Evolutionary conservation across 2,329 filamentous ascomycete species (phyloP).

Genomic region (Davidsoniella eucalypti): DNA sequence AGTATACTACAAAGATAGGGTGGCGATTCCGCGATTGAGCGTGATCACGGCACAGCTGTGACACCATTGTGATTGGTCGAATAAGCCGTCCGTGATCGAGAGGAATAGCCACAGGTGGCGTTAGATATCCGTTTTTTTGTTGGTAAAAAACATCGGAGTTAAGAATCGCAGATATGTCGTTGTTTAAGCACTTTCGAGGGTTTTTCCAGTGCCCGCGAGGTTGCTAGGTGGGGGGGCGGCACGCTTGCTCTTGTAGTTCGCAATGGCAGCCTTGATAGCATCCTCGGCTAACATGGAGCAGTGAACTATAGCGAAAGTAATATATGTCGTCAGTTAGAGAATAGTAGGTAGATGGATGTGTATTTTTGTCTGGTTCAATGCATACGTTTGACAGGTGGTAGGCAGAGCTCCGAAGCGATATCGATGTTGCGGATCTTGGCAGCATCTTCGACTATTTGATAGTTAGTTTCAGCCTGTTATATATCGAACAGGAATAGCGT

Average conservation of each 20-base stretch:
- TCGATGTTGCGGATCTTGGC: slow-evolving; percentile 89
- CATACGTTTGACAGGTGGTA: slow-evolving; percentile 75
- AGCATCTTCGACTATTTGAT: slow-evolving; percentile 59
- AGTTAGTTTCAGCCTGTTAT: neutral
- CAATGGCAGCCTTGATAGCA: slow-evolving; percentile 80
- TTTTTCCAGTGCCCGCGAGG: slow-evolving; percentile 52
- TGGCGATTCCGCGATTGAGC: too few relatives aligned
- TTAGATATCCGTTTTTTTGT: too few relatives aligned
- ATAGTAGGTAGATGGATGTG: neutral
- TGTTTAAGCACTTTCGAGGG: slow-evolving; percentile 4
- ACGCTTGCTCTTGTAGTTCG: slow-evolving; percentile 75
- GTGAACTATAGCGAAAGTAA: slow-evolving; percentile 40
- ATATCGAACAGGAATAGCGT: too few relatives aligned
- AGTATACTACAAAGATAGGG: too few relatives aligned
- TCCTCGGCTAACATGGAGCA: slow-evolving; percentile 88
- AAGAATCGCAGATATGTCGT: too few relatives aligned
- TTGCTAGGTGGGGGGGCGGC: slow-evolving; percentile 42
- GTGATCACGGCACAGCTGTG: too few relatives aligned
- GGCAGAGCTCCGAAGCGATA: slow-evolving; percentile 88
- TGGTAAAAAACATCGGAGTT: too few relatives aligned
- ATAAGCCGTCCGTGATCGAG: too few relatives aligned
- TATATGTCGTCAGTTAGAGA: neutral
- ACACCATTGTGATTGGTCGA: too few relatives aligned
- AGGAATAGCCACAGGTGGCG: too few relatives aligned
- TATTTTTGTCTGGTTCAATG: slow-evolving; percentile 16